These are phyloP conservation scores for Capsicum baccatum DNA, from an alignment of 257 asterid genomes.

Conservation along the genomic window DNA sequence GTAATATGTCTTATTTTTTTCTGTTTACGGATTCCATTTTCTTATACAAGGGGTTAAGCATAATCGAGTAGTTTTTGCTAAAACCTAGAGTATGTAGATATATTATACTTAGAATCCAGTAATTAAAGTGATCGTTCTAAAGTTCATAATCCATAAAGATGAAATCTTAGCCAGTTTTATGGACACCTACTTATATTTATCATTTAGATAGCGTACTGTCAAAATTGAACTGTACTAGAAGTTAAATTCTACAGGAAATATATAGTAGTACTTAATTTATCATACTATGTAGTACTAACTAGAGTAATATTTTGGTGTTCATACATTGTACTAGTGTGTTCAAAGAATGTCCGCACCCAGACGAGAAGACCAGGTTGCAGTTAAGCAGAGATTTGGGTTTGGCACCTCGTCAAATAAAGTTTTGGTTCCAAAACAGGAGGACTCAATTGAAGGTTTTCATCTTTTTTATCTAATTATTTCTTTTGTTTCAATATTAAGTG, in stretches of 20 bases:
- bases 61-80: neutral
- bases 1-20: neutral
- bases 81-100: neutral
- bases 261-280: neutral
- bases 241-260: neutral
- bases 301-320: slow-evolving; percentile 30
- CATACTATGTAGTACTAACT: slow-evolving; percentile 12
- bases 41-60: neutral
- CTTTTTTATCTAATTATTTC: neutral
- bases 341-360: slow-evolving; percentile 94
- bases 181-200: neutral
- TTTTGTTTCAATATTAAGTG: neutral
- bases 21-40: neutral
- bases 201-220: neutral
- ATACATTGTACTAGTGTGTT: slow-evolving; percentile 36
- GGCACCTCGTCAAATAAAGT: slow-evolving; percentile 93
- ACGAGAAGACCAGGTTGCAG: slow-evolving; percentile 80
- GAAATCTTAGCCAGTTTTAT: neutral
- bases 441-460: slow-evolving; percentile 87
- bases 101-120: no score
- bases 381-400: slow-evolving; percentile 83
- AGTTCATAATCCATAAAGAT: neutral
- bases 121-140: neutral
- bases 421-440: slow-evolving; percentile 97
- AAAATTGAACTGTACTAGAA: neutral